Evolutionary conservation across 192 early-diverging fungal species (phyloP).

Genomic region (Powellomyces hirtus): DNA sequence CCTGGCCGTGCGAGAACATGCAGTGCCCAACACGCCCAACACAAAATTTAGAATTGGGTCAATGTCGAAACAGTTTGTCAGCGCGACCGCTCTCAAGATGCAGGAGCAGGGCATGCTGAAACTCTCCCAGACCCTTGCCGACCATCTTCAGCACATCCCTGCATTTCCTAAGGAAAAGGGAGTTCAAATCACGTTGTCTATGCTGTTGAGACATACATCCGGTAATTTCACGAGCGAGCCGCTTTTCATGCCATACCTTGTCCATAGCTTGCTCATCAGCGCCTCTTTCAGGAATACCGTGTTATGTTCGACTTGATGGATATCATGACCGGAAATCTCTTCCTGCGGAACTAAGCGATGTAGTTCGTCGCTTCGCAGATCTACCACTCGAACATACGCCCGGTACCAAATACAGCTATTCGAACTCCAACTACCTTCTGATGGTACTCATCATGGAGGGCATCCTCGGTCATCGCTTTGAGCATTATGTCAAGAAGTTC

Average conservation of each 20-base stretch:
- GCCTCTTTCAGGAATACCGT: background rate
- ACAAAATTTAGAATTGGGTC: slow-evolving; percentile 2
- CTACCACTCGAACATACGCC: background rate
- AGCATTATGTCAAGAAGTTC: background rate
- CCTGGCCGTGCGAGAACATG: background rate
- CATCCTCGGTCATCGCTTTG: background rate
- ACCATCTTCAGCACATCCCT: background rate
- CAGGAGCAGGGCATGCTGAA: background rate
- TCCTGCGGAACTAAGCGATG: background rate
- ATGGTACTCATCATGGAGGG: slow-evolving; percentile 1
- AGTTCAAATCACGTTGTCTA: background rate
- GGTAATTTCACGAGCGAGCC: background rate
- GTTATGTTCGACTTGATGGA: background rate
- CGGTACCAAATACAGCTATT: background rate
- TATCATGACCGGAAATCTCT: slow-evolving; percentile 2
- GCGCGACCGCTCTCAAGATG: background rate
- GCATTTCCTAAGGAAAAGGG: background rate
- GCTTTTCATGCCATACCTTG: background rate
- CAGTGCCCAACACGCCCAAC: background rate
- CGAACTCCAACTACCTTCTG: slow-evolving; percentile 12
- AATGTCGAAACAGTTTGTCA: slow-evolving; percentile 1
- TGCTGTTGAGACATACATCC: background rate
- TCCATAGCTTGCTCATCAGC: background rate
- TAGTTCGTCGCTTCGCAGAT: background rate
- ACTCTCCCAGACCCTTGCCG: background rate